phyloP scores from a whole-genome alignment of 176 grass and related monocot species.

The Triticum timopheevii region DNA sequence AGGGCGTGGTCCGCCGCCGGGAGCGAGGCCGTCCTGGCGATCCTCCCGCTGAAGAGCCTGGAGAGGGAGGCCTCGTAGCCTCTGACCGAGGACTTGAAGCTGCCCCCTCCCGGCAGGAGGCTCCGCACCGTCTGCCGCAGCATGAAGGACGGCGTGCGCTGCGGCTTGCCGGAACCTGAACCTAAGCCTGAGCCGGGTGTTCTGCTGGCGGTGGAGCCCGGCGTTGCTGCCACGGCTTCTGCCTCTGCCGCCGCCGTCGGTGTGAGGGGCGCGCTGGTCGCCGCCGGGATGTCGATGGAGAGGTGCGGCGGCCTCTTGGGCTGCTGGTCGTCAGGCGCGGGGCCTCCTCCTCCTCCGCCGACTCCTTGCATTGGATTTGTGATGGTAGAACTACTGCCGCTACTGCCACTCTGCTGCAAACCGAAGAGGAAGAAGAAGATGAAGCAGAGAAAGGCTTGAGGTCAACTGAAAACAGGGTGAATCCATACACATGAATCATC shows the following conservation, averaged over 20 bases:
- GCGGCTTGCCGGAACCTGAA: slow-evolving; percentile 23
- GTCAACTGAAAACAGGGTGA: background rate
- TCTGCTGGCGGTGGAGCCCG: slow-evolving; percentile 23
- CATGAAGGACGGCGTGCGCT: slow-evolving; percentile 55
- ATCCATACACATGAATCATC: background rate
- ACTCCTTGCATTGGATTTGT: background rate
- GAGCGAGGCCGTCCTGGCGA: slow-evolving; percentile 55
- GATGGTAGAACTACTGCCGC: rapidly evolving
- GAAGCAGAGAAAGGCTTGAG: slow-evolving; percentile 9
- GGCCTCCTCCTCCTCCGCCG: background rate
- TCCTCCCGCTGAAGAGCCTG: slow-evolving; percentile 51
- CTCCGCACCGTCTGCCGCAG: slow-evolving; percentile 45
- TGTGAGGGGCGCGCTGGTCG: background rate
- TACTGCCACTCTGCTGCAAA: background rate
- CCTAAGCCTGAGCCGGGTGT: slow-evolving; percentile 27
- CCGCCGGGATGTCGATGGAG: slow-evolving; percentile 62
- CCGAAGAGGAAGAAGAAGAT: background rate
- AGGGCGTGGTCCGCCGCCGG: slow-evolving; percentile 20
- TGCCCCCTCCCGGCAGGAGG: slow-evolving; percentile 50
- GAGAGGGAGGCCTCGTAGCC: slow-evolving; percentile 48
- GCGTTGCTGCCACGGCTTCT: slow-evolving; percentile 22
- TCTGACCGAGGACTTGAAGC: slow-evolving; percentile 57
- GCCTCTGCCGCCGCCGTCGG: slow-evolving; percentile 13
- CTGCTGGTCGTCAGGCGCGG: background rate
- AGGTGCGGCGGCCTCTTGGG: slow-evolving; percentile 50